phyloP scores from a whole-genome alignment of 495 filamentous ascomycete genomes.

The Thozetella sp. region DNA sequence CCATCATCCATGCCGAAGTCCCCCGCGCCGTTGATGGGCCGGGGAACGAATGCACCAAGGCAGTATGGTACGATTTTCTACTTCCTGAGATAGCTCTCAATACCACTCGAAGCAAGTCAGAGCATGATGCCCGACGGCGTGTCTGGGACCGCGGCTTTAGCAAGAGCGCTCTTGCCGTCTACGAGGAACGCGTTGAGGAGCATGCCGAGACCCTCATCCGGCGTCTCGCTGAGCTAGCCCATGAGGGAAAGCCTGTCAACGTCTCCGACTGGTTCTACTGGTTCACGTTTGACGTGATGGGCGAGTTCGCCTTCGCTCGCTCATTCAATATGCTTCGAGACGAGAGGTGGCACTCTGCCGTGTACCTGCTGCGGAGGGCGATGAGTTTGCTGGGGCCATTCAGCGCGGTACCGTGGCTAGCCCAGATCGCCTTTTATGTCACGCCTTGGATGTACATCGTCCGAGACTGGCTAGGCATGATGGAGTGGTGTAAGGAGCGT shows the following conservation, averaged over 20 bases:
- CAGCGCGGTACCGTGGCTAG: slow-evolving; percentile 38
- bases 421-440: slow-evolving; percentile 26
- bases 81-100: slow-evolving; percentile 27
- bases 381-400: slow-evolving; percentile 34
- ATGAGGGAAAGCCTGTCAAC: slow-evolving; percentile 16
- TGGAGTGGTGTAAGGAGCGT: slow-evolving; percentile 28
- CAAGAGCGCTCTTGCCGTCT: slow-evolving; percentile 19
- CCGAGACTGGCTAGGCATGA: slow-evolving; percentile 28
- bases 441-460: slow-evolving; percentile 26
- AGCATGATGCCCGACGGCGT: slow-evolving; percentile 29
- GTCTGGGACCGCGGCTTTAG: slow-evolving; percentile 32
- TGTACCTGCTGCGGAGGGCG: slow-evolving; percentile 25
- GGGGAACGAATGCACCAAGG: slow-evolving; percentile 26
- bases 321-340: slow-evolving; percentile 41
- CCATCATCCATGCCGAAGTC: slow-evolving; percentile 32
- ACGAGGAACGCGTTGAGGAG: slow-evolving; percentile 17
- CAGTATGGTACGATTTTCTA: slow-evolving; percentile 42
- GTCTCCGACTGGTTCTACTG: slow-evolving; percentile 31
- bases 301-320: slow-evolving; percentile 3
- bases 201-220: slow-evolving; percentile 26
- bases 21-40: slow-evolving; percentile 28
- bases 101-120: slow-evolving; percentile 24
- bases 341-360: slow-evolving; percentile 29
- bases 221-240: slow-evolving; percentile 16
- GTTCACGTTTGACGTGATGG: slow-evolving; percentile 16